These are phyloP conservation scores for Trichoderma virens DNA, from an alignment of 495 filamentous ascomycete genomes.

Conservation along the genomic window DNA sequence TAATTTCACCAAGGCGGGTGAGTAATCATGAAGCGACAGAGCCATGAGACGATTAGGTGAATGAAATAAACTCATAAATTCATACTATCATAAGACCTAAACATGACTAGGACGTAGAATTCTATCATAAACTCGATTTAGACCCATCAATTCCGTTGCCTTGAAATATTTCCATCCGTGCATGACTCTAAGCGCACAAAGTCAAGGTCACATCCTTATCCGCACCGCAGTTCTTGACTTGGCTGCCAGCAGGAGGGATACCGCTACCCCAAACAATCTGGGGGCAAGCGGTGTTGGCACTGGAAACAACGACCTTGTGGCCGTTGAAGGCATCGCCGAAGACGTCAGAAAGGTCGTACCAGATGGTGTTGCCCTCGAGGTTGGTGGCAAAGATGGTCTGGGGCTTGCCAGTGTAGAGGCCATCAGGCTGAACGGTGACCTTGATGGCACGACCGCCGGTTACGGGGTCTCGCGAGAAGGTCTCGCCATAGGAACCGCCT, in stretches of 20 bases:
- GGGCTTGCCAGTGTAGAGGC: constrained; percentile 45
- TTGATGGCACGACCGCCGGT: constrained; percentile 51
- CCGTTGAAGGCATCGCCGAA: constrained; percentile 51
- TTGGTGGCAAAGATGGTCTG: constrained; percentile 49
- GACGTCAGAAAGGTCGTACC: constrained; percentile 50
- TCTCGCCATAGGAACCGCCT: constrained; percentile 34
- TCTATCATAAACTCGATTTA: no score
- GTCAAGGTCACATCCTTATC: constrained; percentile 24
- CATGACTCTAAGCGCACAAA: constrained; percentile 18
- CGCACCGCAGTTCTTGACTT: constrained; percentile 39
- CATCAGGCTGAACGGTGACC: constrained; percentile 41
- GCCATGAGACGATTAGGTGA: no score
- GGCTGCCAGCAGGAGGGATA: constrained; percentile 41
- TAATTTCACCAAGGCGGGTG: no score
- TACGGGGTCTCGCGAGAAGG: constrained; percentile 35
- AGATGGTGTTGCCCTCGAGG: constrained; percentile 40
- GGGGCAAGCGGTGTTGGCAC: constrained; percentile 32
- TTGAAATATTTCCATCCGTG: no score
- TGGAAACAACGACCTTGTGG: constrained; percentile 30
- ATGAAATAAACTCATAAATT: no score
- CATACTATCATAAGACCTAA: no score
- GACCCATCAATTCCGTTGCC: no score
- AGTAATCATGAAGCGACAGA: no score
- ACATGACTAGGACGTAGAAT: no score
- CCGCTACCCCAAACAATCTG: constrained; percentile 45